phyloP scores from a whole-genome alignment of 345 rosid genomes.

The Erucastrum elatum region DNA sequence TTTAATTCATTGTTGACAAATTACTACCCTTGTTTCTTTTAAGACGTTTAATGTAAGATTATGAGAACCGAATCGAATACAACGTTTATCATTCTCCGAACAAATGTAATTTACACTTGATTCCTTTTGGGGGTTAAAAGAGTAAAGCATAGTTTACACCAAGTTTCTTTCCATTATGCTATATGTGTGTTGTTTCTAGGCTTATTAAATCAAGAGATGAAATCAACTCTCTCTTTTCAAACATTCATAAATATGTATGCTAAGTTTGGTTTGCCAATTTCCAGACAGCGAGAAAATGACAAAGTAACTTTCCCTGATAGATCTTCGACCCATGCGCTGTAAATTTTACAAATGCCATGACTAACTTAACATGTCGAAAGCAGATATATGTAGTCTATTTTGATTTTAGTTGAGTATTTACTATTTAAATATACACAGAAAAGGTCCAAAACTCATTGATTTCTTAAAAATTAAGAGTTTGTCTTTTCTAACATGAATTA shows the following conservation, averaged over 20 bases:
- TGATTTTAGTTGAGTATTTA: neutral
- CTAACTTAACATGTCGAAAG: neutral
- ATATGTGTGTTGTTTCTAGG: constrained; percentile 11
- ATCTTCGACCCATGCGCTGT: neutral
- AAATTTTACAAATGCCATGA: neutral
- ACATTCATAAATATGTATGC: neutral
- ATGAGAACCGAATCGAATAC: neutral
- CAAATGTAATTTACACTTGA: neutral
- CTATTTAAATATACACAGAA: constrained; percentile 2
- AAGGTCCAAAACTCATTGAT: constrained; percentile 22
- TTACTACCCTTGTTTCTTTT: constrained; percentile 30
- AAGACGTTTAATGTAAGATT: constrained; percentile 3
- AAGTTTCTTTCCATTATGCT: neutral
- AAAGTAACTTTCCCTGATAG: neutral
- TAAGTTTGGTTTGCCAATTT: neutral
- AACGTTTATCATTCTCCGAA: neutral
- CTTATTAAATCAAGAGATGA: neutral
- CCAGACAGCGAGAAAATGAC: neutral
- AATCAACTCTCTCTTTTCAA: neutral
- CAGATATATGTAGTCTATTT: neutral
- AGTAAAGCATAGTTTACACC: neutral
- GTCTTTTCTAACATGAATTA: constrained; percentile 40
- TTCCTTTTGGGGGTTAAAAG: neutral
- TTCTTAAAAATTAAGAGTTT: constrained; percentile 20
- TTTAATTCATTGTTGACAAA: constrained; percentile 29